These are phyloP conservation scores for Hygrophoropsis aurantiaca DNA, from an alignment of 768 basidiomycete genomes.

Conservation along the genomic window DNA sequence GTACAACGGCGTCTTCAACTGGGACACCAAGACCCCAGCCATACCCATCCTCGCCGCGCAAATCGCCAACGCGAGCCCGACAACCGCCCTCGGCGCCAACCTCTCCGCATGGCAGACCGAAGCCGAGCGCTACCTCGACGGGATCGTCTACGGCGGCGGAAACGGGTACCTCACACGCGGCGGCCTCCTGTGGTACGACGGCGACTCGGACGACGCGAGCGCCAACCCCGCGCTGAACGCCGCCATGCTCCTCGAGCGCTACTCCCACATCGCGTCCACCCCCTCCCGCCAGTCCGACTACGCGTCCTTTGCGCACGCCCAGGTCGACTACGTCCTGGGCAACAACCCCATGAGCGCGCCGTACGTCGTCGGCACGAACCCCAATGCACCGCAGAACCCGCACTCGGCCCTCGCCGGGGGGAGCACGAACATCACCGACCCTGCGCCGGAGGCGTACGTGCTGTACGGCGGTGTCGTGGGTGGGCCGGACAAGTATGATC, in stretches of 20 bases:
- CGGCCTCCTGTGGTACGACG: conserved; percentile 78
- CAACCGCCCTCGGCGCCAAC: conserved; percentile 54
- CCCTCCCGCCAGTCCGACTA: conserved; percentile 42
- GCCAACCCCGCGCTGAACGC: conserved; percentile 87
- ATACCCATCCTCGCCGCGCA: conserved; percentile 76
- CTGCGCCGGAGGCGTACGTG: conserved; percentile 68
- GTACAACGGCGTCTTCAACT: conserved; percentile 71
- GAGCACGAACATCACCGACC: conserved; percentile 65
- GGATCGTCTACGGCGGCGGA: conserved; percentile 57
- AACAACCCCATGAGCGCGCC: conserved; percentile 76
- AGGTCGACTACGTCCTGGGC: conserved; percentile 82
- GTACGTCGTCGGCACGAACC: conserved; percentile 87
- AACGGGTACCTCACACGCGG: conserved; percentile 60
- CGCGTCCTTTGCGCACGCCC: conserved; percentile 71
- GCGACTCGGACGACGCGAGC: conserved; percentile 77
- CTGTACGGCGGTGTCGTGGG: conserved; percentile 89
- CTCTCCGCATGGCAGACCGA: conserved; percentile 64
- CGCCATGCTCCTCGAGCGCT: conserved; percentile 80
- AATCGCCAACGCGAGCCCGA: conserved; percentile 56
- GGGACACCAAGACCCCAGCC: conserved; percentile 84
- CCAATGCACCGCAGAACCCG: conserved; percentile 88
- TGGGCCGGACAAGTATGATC: conserved; percentile 75
- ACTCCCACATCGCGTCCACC: conserved; percentile 70
- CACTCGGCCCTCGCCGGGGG: conserved; percentile 90
- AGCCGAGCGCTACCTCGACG: conserved; percentile 77